A percentile compares a stretch with the other conserved stretches of the same genome.
phyloP scores from a whole-genome alignment of 176 grass and related monocot genomes.

The Melocanna baccifera region DNA sequence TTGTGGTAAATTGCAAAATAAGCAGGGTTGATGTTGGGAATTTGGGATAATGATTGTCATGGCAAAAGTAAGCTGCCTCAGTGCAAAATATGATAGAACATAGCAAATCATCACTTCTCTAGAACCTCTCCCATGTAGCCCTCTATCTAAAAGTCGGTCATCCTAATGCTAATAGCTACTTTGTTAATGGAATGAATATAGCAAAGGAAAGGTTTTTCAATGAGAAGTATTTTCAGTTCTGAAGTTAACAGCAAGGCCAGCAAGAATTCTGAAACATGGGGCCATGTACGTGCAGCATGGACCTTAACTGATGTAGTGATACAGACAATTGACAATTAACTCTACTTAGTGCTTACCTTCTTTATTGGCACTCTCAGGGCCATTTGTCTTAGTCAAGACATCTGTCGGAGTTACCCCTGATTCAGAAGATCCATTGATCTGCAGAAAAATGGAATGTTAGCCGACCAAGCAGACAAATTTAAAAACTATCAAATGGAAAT shows the following conservation, averaged over 20 bases:
- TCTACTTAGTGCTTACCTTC: constrained; percentile 37
- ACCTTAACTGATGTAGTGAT: neutral
- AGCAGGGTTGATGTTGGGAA: neutral
- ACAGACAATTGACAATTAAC: neutral
- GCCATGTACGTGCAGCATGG: neutral
- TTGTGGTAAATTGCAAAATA: neutral
- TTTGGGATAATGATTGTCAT: neutral
- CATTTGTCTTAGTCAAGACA: constrained; percentile 47
- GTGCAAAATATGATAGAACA: neutral
- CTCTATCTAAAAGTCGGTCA: neutral
- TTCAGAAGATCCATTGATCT: constrained; percentile 39
- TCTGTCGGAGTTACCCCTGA: constrained; percentile 49
- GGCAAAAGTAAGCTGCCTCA: neutral
- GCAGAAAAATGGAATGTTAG: constrained; percentile 4
- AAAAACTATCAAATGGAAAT: constrained; percentile 14
- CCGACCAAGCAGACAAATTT: constrained; percentile 5
- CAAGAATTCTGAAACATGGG: neutral
- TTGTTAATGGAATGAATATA: neutral
- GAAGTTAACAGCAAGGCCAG: neutral
- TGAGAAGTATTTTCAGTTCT: neutral
- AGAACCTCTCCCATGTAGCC: neutral
- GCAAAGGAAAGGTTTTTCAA: neutral
- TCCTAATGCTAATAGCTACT: neutral
- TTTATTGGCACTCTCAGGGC: constrained; percentile 34
- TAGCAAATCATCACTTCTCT: neutral